Percentiles rank a stretch among this genome's conserved stretches.
These are phyloP conservation scores for Herpetomonas samuelpessoai DNA, from an alignment of 208 protist genomes.

Conservation along the genomic window DNA sequence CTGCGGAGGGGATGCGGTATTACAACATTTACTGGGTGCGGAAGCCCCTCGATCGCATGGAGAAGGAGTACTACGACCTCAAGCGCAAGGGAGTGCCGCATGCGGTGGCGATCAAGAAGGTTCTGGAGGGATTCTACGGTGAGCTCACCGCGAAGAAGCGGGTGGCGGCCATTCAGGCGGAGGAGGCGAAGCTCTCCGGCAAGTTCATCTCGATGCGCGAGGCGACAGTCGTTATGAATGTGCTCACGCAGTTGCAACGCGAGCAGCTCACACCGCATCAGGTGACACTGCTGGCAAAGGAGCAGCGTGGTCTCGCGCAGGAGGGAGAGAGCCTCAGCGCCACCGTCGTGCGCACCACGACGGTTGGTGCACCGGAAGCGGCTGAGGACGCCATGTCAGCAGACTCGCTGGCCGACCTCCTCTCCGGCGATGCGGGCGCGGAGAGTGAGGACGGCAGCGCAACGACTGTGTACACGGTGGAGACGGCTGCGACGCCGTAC, in stretches of 20 bases:
- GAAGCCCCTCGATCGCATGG: constrained; percentile 91
- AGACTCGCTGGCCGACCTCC: constrained; percentile 59
- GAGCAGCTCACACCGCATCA: constrained; percentile 89
- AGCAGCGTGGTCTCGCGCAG: constrained; percentile 41
- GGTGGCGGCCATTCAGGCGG: constrained; percentile 81
- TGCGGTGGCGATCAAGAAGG: constrained; percentile 70
- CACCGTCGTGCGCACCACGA: constrained; percentile 23
- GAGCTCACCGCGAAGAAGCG: constrained; percentile 81
- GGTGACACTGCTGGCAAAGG: constrained; percentile 56
- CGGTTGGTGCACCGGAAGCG: constrained; percentile 7
- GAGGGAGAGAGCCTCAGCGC: constrained; percentile 34
- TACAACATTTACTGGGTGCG: constrained; percentile 93
- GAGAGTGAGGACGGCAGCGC: constrained; percentile 4
- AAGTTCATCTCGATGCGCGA: constrained; percentile 90
- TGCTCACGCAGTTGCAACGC: constrained; percentile 76
- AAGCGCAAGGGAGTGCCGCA: constrained; percentile 69
- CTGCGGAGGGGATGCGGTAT: constrained; percentile 90
- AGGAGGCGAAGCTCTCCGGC: constrained; percentile 88
- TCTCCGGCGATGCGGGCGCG: constrained; percentile 38
- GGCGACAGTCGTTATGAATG: constrained; percentile 80
- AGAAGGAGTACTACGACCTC: constrained; percentile 85
- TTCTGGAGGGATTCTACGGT: constrained; percentile 76
- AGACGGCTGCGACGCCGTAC: constrained; percentile 26
- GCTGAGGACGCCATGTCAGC: constrained; percentile 36
- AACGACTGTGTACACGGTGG: constrained; percentile 31